These are phyloP conservation scores for Pistacia integerrima DNA, from an alignment of 345 rosid genomes.

Conservation along the genomic window DNA sequence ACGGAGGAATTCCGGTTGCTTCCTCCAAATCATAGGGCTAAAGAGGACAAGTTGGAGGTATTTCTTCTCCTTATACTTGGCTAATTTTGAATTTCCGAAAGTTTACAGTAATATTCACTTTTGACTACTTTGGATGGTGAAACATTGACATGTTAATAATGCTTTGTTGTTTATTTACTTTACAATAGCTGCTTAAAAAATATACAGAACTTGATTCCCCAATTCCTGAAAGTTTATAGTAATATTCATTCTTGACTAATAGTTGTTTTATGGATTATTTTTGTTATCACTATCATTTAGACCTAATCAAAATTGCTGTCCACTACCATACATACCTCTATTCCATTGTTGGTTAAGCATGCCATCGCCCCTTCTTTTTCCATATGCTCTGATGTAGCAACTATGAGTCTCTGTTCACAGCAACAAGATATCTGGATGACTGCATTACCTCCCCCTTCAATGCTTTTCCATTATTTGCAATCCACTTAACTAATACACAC, in stretches of 20 bases:
- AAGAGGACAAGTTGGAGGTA: slow-evolving; percentile 58
- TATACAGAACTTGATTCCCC: no score
- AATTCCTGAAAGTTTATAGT: no score
- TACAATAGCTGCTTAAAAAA: neutral
- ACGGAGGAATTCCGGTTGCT: slow-evolving; percentile 56
- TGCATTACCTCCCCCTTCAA: neutral
- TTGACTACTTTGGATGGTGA: neutral
- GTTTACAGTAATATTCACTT: neutral
- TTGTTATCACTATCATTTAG: neutral
- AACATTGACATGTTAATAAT: neutral
- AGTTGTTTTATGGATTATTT: neutral
- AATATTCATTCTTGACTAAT: neutral
- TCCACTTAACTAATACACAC: no score
- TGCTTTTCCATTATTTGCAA: neutral
- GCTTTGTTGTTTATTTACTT: neutral
- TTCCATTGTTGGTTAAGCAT: neutral
- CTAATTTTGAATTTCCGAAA: neutral
- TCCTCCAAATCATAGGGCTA: slow-evolving; percentile 47
- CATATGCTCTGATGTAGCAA: neutral
- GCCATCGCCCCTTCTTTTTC: neutral
- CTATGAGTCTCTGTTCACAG: neutral
- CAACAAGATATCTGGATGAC: neutral
- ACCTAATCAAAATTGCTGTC: neutral
- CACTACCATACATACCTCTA: neutral
- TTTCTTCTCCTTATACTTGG: neutral